Evolutionary conservation across 2,329 filamentous ascomycete species (phyloP).

Genomic region (Ceratocystis variospora): DNA sequence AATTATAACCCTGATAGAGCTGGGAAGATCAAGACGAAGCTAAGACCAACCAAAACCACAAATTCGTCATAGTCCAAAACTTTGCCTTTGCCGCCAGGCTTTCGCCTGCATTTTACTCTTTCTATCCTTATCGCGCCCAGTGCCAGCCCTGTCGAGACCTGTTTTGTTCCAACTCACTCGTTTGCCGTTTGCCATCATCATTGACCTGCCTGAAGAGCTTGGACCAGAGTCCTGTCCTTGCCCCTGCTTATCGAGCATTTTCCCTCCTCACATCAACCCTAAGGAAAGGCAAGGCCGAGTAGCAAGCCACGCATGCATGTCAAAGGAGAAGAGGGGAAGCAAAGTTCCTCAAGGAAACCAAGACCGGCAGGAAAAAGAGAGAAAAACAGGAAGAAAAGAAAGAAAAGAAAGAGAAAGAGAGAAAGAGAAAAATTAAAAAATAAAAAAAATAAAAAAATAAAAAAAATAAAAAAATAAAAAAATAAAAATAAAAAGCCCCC

Average conservation of each 20-base stretch:
- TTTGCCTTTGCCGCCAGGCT: neutral
- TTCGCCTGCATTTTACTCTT: neutral
- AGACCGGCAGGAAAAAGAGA: neutral
- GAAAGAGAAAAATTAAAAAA: no score
- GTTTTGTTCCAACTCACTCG: neutral
- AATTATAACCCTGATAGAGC: neutral
- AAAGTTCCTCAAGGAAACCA: neutral
- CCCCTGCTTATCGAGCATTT: neutral
- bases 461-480: no score
- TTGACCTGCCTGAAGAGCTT: neutral
- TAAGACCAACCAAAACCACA: neutral
- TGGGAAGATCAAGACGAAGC: neutral
- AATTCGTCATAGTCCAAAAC: neutral
- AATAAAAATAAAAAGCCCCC: neutral
- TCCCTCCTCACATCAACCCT: neutral
- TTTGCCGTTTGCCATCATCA: neutral
- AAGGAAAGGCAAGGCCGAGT: neutral
- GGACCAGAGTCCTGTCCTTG: neutral
- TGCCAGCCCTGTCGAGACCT: neutral
- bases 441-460: no score
- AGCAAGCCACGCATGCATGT: neutral
- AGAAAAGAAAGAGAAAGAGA: no score
- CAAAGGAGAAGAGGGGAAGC: neutral
- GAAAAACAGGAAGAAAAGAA: no score
- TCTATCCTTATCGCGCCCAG: neutral